These are phyloP conservation scores for Chaetomiaceae sp. DNA, from an alignment of 2,329 filamentous ascomycete species.

Conservation along the genomic window DNA sequence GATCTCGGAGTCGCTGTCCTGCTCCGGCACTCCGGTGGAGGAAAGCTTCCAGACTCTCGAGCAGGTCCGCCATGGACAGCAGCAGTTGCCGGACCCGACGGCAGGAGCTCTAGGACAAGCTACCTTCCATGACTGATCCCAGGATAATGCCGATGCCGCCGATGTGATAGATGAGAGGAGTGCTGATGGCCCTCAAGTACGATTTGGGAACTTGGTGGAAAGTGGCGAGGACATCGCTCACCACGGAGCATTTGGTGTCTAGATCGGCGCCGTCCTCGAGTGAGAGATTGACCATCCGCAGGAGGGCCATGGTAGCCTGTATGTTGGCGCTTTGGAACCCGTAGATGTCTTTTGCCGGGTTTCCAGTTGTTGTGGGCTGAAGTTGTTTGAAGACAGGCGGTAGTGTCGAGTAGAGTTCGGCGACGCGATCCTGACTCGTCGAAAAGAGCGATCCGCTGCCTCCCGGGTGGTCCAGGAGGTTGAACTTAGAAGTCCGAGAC, in stretches of 20 bases:
- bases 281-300: slow-evolving; percentile 9
- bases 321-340: slow-evolving; percentile 9
- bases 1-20: slow-evolving; percentile 4
- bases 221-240: slow-evolving; percentile 3
- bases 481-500: slow-evolving; percentile 7
- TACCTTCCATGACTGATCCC: slow-evolving; percentile 5
- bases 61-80: slow-evolving; percentile 5
- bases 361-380: slow-evolving; percentile 4
- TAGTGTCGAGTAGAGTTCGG: slow-evolving; percentile 3
- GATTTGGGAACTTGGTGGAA: slow-evolving; percentile 8
- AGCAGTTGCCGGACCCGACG: slow-evolving; percentile 3
- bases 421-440: slow-evolving; percentile 2
- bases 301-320: slow-evolving; percentile 8
- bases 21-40: slow-evolving; percentile 5
- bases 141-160: slow-evolving; percentile 8
- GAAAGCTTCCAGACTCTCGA: slow-evolving; percentile 7
- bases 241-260: slow-evolving; percentile 7
- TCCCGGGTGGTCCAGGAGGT: not conserved
- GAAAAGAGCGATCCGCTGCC: not conserved
- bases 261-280: not conserved
- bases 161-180: slow-evolving; percentile 9
- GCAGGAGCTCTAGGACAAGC: slow-evolving; percentile 6
- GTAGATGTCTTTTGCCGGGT: slow-evolving; percentile 8
- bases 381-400: slow-evolving; percentile 4
- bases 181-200: slow-evolving; percentile 8